Base-by-base conservation (phyloP, 2,329 filamentous ascomycete species). In the Magnaporthiopsis incrustans region DNA sequence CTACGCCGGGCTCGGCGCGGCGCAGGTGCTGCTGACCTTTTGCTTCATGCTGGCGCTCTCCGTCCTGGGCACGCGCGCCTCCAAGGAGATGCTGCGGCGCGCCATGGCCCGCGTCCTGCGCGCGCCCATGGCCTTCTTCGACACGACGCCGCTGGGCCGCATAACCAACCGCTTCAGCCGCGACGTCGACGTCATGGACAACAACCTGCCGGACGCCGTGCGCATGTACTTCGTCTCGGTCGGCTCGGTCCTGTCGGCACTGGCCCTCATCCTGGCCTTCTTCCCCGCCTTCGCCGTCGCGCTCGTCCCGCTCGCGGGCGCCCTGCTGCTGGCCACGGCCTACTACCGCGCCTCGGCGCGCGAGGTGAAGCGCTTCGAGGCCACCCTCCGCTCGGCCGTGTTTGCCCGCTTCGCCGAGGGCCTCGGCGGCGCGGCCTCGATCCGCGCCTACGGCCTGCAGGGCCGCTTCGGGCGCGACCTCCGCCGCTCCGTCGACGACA, bases 91-190 rank as follows among this genome's bases (percentile, higher is more conserved):
- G 85, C 83, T 98, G 62, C 85, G 89, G 35, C 81, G 86, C 50
- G 94, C 95, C 8, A 90, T 98, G 70, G 86, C 82, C 11, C 84
- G 90, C 22, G 91, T 95, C 0, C 77, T 89, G n/a, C 81, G 86
- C 32, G 86, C 86, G 3, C 86, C 86, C n/a, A 88, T 89, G 92
- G 89, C 90, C 5, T 98, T 98, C 78, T 98, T 98, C 77, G 95
- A 99, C 71, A 98, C 95, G 0, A 98, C 95, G 0, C 95, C 95
- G 0, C 83, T 98, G 1, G 95, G 95, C 26, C 89, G 94, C 53
- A 97, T 98, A 74, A 97, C 92, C 27, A 98, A 98, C 74, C 90
- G 95, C 22, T 98, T 98, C 77, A 96, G 92, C 38, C 89, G 94
- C 69, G 95, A 99, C 71, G 90, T 98, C 57, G 92, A 97, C 71